Evolutionary conservation across 169 alveolate species (phyloP).

Genomic region (Eimeria maxima): DNA sequence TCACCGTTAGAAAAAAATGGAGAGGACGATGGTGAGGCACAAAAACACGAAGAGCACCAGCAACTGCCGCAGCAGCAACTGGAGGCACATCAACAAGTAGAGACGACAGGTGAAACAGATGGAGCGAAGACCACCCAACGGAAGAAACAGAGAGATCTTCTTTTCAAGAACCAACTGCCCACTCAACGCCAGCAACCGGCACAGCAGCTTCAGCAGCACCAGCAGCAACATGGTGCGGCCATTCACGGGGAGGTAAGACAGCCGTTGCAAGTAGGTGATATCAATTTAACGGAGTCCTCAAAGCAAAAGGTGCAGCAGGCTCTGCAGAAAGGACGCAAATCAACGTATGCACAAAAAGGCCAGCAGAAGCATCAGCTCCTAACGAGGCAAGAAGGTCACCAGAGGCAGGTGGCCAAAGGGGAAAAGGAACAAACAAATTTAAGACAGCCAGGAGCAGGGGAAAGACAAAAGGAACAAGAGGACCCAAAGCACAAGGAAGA

Average conservation of each 20-base stretch:
- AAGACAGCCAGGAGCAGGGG: background rate
- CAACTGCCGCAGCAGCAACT: background rate
- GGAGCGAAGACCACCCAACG: background rate
- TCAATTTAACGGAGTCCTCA: background rate
- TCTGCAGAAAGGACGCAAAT: background rate
- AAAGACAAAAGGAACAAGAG: background rate
- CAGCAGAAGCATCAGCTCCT: slow-evolving; percentile 25
- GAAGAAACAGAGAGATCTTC: background rate
- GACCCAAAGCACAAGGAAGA: background rate
- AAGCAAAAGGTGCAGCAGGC: slow-evolving; percentile 17
- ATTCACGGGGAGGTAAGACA: background rate
- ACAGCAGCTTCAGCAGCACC: slow-evolving; percentile 8
- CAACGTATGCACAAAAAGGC: background rate
- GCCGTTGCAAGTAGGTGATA: background rate
- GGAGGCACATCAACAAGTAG: background rate
- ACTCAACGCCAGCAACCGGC: background rate
- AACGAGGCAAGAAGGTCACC: background rate
- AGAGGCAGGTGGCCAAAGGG: background rate
- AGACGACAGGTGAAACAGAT: background rate
- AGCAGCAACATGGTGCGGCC: background rate
- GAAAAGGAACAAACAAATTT: background rate
- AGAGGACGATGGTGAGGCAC: background rate
- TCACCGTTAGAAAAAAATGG: background rate
- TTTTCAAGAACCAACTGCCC: background rate
- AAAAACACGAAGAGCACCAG: background rate